A percentile compares a stretch with the other conserved stretches of the same genome.
Conservation (phyloP, 2,329 filamentous ascomycete species). For the Chrysosporium queenslandicum region DNA sequence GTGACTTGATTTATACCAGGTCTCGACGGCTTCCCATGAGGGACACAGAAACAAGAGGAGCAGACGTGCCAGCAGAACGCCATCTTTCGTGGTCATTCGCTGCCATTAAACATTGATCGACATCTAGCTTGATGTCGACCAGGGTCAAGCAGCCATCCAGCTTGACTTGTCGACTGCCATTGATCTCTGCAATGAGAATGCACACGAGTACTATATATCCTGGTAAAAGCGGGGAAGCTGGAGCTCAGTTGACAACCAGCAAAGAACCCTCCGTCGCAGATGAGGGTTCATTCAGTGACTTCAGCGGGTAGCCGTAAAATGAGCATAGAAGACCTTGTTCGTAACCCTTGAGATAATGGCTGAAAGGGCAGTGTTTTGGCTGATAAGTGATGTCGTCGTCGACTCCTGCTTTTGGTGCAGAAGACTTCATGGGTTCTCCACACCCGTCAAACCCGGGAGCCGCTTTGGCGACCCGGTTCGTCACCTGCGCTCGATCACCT, state of each 20-base stretch:
- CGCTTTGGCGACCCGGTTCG: too few relatives aligned
- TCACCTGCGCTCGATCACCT: too few relatives aligned
- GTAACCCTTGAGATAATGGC: too few relatives aligned
- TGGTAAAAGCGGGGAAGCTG: conserved; percentile 3
- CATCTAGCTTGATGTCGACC: background rate
- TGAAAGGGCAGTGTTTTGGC: too few relatives aligned
- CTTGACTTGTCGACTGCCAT: background rate
- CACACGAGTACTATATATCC: background rate
- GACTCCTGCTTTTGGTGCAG: too few relatives aligned
- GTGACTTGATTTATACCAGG: background rate
- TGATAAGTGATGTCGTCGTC: too few relatives aligned
- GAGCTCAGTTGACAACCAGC: background rate
- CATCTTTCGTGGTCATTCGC: background rate
- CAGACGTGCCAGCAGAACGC: background rate
- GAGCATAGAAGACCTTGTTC: too few relatives aligned
- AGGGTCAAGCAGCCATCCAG: background rate
- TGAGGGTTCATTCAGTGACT: too few relatives aligned
- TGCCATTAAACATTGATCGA: background rate
- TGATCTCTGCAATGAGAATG: background rate
- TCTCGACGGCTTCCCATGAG: background rate
- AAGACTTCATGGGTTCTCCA: too few relatives aligned
- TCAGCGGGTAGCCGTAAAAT: too few relatives aligned
- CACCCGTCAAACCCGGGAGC: too few relatives aligned
- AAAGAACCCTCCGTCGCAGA: too few relatives aligned
- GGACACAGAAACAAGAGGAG: background rate